Evolutionary conservation across 1,284 basidiomycete genomes (phyloP).

Genomic region (Ganoderma leucocontextum): DNA sequence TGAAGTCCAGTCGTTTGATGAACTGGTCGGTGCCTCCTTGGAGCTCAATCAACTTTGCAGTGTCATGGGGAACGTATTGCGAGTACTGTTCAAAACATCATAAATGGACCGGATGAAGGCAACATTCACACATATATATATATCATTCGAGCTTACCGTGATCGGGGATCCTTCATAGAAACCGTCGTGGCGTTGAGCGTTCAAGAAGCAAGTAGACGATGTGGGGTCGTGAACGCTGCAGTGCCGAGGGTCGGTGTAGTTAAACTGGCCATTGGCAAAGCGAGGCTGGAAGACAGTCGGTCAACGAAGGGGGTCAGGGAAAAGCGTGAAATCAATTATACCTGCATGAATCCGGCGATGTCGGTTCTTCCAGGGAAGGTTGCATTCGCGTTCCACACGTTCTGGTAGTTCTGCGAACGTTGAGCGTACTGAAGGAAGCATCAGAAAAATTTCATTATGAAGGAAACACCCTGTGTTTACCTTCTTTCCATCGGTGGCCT

Average conservation of each 20-base stretch:
- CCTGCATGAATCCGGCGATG: slow-evolving; percentile 63
- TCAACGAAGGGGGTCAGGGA: background rate
- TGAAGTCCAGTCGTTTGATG: slow-evolving; percentile 60
- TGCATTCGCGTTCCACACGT: slow-evolving; percentile 65
- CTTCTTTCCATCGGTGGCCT: slow-evolving; percentile 58
- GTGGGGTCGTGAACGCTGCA: slow-evolving; percentile 69
- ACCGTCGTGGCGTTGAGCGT: slow-evolving; percentile 63
- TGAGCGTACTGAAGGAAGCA: slow-evolving; percentile 53
- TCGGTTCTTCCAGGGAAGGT: slow-evolving; percentile 53
- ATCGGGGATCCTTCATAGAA: slow-evolving; percentile 74
- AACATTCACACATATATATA: too few species aligned
- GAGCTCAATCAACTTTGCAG: slow-evolving; percentile 62
- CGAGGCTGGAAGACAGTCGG: slow-evolving; percentile 50
- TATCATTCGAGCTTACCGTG: slow-evolving; percentile 56
- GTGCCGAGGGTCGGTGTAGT: slow-evolving; percentile 70
- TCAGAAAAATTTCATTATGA: background rate
- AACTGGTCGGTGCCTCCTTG: slow-evolving; percentile 66
- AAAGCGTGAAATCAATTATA: slow-evolving; percentile 32
- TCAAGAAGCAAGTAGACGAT: slow-evolving; percentile 66
- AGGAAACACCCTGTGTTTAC: slow-evolving; percentile 38
- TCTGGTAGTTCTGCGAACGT: slow-evolving; percentile 64
- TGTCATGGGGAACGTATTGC: slow-evolving; percentile 71
- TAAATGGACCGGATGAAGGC: too few species aligned
- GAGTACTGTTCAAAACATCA: slow-evolving; percentile 17
- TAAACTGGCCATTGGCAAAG: slow-evolving; percentile 66